phyloP scores from a whole-genome alignment of 495 filamentous ascomycete species.

The Penicillium bialowiezense region DNA sequence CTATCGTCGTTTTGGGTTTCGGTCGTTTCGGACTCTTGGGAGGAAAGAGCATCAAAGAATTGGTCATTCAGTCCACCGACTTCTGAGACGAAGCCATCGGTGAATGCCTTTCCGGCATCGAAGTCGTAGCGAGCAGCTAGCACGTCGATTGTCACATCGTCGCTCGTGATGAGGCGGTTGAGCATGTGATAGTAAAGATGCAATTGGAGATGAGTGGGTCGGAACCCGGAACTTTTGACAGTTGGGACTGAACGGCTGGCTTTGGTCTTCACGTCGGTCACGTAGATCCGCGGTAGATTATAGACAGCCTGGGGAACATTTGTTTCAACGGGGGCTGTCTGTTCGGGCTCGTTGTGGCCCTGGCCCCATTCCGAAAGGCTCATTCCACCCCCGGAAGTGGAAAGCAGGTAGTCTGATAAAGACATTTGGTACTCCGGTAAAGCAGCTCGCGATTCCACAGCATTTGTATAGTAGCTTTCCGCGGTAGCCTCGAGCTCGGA shows the following conservation, averaged over 20 bases:
- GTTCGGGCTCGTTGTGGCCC: not conserved
- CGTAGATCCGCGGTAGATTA: slow-evolving; percentile 54
- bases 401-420: slow-evolving; percentile 49
- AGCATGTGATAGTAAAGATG: slow-evolving; percentile 91
- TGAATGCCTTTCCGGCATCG: slow-evolving; percentile 61
- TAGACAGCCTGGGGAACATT: slow-evolving; percentile 23
- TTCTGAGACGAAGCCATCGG: slow-evolving; percentile 76
- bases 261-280: slow-evolving; percentile 89
- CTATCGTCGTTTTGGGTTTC: slow-evolving; percentile 26
- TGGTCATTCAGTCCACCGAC: slow-evolving; percentile 67
- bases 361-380: slow-evolving; percentile 31
- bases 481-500: slow-evolving; percentile 58
- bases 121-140: slow-evolving; percentile 71
- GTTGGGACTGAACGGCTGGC: slow-evolving; percentile 58
- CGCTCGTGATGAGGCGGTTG: slow-evolving; percentile 64
- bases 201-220: slow-evolving; percentile 78
- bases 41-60: slow-evolving; percentile 40
- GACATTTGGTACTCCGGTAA: slow-evolving; percentile 54
- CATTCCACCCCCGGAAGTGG: slow-evolving; percentile 38
- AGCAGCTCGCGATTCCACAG: slow-evolving; percentile 30
- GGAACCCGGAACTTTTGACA: slow-evolving; percentile 59
- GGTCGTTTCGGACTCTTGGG: slow-evolving; percentile 29
- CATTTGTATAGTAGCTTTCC: slow-evolving; percentile 32
- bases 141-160: slow-evolving; percentile 60
- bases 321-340: slow-evolving; percentile 1